Evolutionary conservation across 768 basidiomycete species (phyloP).

Genomic region (Stropharia rugosoannulata): DNA sequence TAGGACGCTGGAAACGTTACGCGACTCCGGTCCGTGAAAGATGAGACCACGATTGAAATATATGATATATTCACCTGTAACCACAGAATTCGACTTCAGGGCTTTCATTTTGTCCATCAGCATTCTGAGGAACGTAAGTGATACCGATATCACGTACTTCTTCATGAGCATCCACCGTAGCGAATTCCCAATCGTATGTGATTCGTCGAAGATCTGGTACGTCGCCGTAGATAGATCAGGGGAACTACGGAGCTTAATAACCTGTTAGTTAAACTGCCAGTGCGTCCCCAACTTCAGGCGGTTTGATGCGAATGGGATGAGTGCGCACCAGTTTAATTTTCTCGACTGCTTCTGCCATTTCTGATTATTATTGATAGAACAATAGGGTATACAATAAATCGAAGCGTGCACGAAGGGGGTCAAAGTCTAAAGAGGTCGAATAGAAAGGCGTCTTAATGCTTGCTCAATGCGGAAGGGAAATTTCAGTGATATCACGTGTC

Average conservation of each 20-base stretch:
- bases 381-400: background rate
- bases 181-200: constrained; percentile 94
- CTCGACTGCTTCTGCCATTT: constrained; percentile 34
- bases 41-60: background rate
- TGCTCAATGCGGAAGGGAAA: no score
- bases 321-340: constrained; percentile 42
- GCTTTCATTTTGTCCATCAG: constrained; percentile 37
- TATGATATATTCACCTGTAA: constrained; percentile 63
- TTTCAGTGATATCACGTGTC: no score
- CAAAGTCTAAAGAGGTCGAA: no score
- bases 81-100: constrained; percentile 98
- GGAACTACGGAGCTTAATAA: constrained; percentile 77
- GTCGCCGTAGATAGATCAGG: constrained; percentile 86
- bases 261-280: constrained; percentile 8
- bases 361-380: background rate
- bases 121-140: background rate
- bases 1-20: background rate
- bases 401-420: background rate
- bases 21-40: no score
- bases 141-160: constrained; percentile 58
- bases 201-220: constrained; percentile 90
- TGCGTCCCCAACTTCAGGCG: constrained; percentile 6
- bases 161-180: constrained; percentile 99
- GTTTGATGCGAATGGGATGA: background rate
- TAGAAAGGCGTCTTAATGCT: no score